A percentile compares a stretch with the other conserved stretches of the same genome.
These are phyloP conservation scores for Colletotrichum australisinense DNA, from an alignment of 2,329 filamentous ascomycete genomes.

Conservation along the genomic window DNA sequence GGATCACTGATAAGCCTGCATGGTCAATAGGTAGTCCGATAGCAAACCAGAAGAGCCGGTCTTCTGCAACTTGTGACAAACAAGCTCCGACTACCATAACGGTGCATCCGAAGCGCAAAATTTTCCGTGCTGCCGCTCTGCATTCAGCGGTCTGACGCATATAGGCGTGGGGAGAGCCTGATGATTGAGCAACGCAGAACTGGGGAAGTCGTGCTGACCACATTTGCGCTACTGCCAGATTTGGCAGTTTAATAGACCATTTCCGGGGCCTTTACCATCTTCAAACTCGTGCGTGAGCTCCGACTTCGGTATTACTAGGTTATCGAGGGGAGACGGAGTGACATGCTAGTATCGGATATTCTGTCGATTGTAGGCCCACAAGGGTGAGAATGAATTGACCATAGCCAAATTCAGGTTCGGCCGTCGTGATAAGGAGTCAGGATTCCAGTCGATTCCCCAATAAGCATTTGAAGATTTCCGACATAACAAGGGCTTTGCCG, in stretches of 20 bases:
- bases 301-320: background rate
- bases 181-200: background rate
- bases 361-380: background rate
- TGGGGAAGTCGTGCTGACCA: background rate
- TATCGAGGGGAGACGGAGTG: too few relatives aligned
- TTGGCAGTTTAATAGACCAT: background rate
- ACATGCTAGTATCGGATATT: background rate
- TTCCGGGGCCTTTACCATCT: background rate
- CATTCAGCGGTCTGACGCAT: constrained; percentile 2
- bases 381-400: too few relatives aligned
- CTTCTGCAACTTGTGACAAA: background rate
- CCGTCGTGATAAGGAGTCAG: background rate
- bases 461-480: too few relatives aligned
- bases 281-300: background rate
- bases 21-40: constrained; percentile 6
- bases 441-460: background rate
- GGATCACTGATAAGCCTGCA: constrained; percentile 24
- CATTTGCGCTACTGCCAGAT: background rate
- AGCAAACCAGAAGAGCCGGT: background rate
- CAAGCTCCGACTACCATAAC: background rate
- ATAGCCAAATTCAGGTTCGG: background rate
- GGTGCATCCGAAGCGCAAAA: background rate
- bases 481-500: too few relatives aligned
- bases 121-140: background rate
- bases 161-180: background rate